Evolutionary conservation across 176 grass and related monocot species (phyloP).

Genomic region (Eleusine coracana): DNA sequence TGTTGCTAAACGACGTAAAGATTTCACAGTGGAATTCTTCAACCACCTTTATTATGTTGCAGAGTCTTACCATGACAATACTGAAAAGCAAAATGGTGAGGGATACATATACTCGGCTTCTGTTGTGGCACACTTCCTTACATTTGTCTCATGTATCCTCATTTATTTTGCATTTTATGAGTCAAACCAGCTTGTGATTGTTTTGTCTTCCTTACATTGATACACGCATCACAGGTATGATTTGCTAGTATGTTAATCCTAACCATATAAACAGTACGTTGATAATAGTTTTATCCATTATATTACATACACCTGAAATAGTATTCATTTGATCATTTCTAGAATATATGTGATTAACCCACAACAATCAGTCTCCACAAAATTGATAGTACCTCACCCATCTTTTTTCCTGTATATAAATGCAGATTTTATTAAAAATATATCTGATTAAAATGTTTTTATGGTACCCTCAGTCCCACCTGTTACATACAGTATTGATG

Average conservation of each 20-base stretch:
- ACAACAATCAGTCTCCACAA: neutral
- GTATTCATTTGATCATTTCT: neutral
- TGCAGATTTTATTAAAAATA: neutral
- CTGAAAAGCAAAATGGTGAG: slow-evolving; percentile 68
- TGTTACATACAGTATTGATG: neutral
- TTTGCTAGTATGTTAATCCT: neutral
- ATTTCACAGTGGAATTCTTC: slow-evolving; percentile 95
- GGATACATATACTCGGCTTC: slow-evolving; percentile 2
- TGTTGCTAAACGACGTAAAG: slow-evolving; percentile 74
- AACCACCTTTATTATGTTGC: slow-evolving; percentile 78
- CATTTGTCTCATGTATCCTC: slow-evolving; percentile 9
- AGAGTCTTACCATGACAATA: slow-evolving; percentile 71
- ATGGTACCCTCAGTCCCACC: neutral
- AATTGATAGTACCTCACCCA: neutral
- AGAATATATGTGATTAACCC: neutral
- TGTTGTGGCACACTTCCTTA: slow-evolving; percentile 5
- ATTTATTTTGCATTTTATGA: slow-evolving; percentile 5
- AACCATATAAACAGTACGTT: neutral
- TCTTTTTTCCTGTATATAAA: neutral
- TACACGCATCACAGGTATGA: neutral
- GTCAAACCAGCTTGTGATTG: neutral
- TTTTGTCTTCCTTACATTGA: neutral
- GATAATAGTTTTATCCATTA: neutral
- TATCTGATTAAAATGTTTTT: neutral
- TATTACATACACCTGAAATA: neutral